phyloP scores from a whole-genome alignment of 768 basidiomycete genomes.

The Boletus vermiculosoides region DNA sequence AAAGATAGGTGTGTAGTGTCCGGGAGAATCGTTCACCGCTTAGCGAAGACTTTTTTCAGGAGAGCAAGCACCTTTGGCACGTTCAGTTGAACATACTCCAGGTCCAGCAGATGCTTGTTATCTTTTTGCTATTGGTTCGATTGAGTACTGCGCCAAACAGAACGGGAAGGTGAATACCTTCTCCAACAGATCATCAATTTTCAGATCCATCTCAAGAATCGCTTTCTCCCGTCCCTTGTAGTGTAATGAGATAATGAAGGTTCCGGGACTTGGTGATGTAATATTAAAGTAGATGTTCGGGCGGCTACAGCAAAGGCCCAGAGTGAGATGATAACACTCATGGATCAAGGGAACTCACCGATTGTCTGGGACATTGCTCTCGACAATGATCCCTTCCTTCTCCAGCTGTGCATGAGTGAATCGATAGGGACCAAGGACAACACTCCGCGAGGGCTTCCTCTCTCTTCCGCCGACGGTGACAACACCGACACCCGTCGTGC shows the following conservation, averaged over 20 bases:
- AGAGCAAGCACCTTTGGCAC: slow-evolving; percentile 92
- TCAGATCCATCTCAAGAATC: slow-evolving; percentile 98
- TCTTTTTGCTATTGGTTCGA: slow-evolving; percentile 83
- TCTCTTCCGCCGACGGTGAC: slow-evolving; percentile 96
- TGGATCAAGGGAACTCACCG: slow-evolving; percentile 49
- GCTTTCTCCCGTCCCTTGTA: slow-evolving; percentile 99
- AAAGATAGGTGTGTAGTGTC: slow-evolving; percentile 15
- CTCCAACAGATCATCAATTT: slow-evolving; percentile 96
- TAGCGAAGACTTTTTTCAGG: slow-evolving; percentile 91
- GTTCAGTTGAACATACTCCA: slow-evolving; percentile 97
- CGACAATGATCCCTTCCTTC: slow-evolving; percentile 98
- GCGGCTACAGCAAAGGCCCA: slow-evolving; percentile 52
- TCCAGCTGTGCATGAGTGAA: slow-evolving; percentile 98
- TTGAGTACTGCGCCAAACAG: slow-evolving; percentile 15
- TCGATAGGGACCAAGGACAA: slow-evolving; percentile 91
- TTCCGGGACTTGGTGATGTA: slow-evolving; percentile 95
- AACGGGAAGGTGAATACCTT: slow-evolving; percentile 57
- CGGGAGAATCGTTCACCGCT: slow-evolving; percentile 54
- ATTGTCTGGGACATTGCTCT: slow-evolving; percentile 99
- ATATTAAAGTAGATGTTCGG: slow-evolving; percentile 99
- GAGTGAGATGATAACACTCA: not conserved
- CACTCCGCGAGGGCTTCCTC: slow-evolving; percentile 84
- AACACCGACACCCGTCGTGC: slow-evolving; percentile 87
- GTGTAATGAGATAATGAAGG: slow-evolving; percentile 97
- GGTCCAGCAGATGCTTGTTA: slow-evolving; percentile 91